Base-by-base conservation (phyloP, 108 stramenopile species). In the Discostella pseudostelligera region DNA sequence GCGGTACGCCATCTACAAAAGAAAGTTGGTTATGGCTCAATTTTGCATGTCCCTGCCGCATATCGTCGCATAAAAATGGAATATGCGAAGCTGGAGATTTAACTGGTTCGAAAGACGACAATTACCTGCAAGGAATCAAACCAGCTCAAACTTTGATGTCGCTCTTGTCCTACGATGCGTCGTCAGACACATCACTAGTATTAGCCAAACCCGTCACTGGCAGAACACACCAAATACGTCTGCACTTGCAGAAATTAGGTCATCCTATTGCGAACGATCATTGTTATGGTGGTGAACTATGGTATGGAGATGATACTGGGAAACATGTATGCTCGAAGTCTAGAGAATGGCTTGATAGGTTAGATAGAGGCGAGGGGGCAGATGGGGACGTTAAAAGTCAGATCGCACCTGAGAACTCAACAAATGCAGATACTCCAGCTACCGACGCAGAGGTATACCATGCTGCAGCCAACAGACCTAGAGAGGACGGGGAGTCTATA, bases 211-310 rank as follows among this genome's bases (percentile, higher is more conserved):
- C 79, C 48, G 65, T 61, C 17, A 95, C 94, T 20, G 95, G 92
- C 12, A 49, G 95, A 19, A 96, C 90, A 1, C 95, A 96, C 74
- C 53, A 54, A 17, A 83, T 96, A 54, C 83, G 95, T 24, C 64
- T 93, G 4, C 95, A 96, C 49, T 62, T 88, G 29, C 94, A 95
- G 60, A 61, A 78, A 56, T 28, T 91, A 17, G 88, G 88, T 0
- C 86, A 89, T 74, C 87, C 95, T 6, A 93, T 96, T 67, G 89
- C 88, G 32, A 96, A 96, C 53, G 95, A 96, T 74, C 88, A 90
- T 37, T 84, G 87, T 67, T 96, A 96, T 67, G 95, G 95, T 45
- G 95, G 92, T 37, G 84, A 87, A 14, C 74, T 89, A 37, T 87
- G 78, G 81, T 89, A 66, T 59, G 83, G 69, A 14, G 87, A 92